Evolutionary conservation across 768 basidiomycete species (phyloP).

Genomic region (Lactarius vividus): DNA sequence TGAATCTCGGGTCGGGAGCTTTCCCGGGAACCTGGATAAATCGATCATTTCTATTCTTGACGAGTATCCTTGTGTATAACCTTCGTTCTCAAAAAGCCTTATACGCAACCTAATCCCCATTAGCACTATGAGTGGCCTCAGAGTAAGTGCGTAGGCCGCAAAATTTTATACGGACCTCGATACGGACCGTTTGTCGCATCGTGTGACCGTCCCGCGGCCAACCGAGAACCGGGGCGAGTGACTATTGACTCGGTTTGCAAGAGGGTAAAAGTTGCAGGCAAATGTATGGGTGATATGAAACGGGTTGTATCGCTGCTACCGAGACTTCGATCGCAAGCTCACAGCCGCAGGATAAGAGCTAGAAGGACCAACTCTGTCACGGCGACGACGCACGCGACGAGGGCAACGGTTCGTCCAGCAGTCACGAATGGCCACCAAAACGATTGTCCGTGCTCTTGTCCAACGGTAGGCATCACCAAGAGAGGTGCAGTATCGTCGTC

Average conservation of each 20-base stretch:
- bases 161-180: not conserved
- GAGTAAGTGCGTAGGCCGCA: not conserved
- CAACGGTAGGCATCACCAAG: constrained; percentile 50
- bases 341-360: constrained; percentile 48
- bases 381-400: constrained; percentile 58
- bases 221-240: not conserved
- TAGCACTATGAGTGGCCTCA: not conserved
- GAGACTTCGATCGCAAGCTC: not conserved
- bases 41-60: too few relatives aligned
- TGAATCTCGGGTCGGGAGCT: too few relatives aligned
- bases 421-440: constrained; percentile 79
- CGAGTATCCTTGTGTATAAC: too few relatives aligned
- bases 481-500: constrained; percentile 27
- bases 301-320: too few relatives aligned
- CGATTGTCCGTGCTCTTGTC: constrained; percentile 57
- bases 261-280: not conserved
- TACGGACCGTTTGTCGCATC: not conserved
- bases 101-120: not conserved
- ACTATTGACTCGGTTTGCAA: not conserved
- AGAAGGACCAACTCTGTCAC: constrained; percentile 64
- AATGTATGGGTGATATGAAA: too few relatives aligned
- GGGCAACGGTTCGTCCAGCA: constrained; percentile 68
- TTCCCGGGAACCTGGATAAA: too few relatives aligned
- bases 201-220: not conserved
- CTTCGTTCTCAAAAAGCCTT: too few relatives aligned